Base-by-base conservation (phyloP, 2,329 filamentous ascomycete species). In the Aspergillus aculeatus region DNA sequence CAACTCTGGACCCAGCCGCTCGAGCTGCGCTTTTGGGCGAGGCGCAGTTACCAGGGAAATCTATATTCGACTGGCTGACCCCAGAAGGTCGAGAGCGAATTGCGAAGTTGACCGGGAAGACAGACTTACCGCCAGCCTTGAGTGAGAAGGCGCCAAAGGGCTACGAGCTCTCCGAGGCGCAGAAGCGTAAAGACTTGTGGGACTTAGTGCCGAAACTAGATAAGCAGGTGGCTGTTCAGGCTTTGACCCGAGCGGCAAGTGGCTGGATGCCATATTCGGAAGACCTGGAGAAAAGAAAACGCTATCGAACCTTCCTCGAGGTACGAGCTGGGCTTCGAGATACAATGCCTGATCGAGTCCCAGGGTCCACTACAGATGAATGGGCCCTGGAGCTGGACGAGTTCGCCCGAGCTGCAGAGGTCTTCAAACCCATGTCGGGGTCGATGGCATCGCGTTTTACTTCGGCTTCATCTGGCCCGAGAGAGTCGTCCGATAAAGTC, bases 361-460 rank as follows among this genome's bases (percentile, higher is more conserved):
- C 78, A 3, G 78, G 77, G 0, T 78, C 81, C 57, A 83, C 81
- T 5, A 84, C 84, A 23, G 87, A 92, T 47, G 91, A 95, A 54
- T 97, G 91, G 87, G 75, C 88, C 35, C 86, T 86, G 58, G 95
- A 99, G 74, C 80, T 96, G 56, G 80, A 83, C 50, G 87, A 99
- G 69, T 97, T 96, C 69, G 81, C 84, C 12, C 85, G 87, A 57
- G 88, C 88, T 5, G 89, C 89, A 0, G 80, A 86, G 66, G 87
- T 98, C 21, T 99, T 98, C 80, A 94, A 91, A 73, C 95, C 95
- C 0, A 91, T 96, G 78, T 91, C 90, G 2, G 92, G 92, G 0
- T 83, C 91, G 63, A 98, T 99, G 92, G 95, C 94, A 16, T 92
- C 90, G 21, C 88, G 94, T 0, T 99, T 99, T 73, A 97, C 92